Evolutionary conservation across 129 eudicot genomes (phyloP), one percentile per base, ranked within the genome.

Genomic region (Artemisia argyi): DNA sequence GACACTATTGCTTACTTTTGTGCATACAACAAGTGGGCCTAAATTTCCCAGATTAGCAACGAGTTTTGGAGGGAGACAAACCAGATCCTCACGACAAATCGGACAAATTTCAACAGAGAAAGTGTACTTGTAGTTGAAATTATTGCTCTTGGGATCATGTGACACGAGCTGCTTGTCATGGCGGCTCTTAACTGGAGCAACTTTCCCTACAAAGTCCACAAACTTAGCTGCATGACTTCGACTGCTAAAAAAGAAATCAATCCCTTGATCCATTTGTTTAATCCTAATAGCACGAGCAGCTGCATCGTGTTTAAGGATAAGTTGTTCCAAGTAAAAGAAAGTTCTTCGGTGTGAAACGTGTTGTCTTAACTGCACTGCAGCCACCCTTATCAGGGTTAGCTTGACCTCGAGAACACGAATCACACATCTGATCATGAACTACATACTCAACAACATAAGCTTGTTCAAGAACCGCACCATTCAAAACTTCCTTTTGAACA

Each of bases 271-370:
- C 84, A 81, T 81, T 64, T 87, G 92, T 65, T 76, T 73, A 46
- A 87, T 87, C 58, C 87, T 81, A 9, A 87, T 76, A 32, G 84
- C 83, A 48, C 63, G 53, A 2, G n/a, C 53, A 64, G 89, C 89
- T 51, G 88, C 92, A 76, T 81, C 85, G 20, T 87, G 92, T 79
- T 81, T 87, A 87, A 69, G 42, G 42, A 32, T 32, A 5, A 32
- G 42, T 32, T 32, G 42, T 32, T 32, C 42, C 42, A 32, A 32
- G 57, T 78, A 87, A 60, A 84, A 87, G 71, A 84, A 87, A 4
- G 92, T 87, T 16, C 92, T 75, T 44, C 89, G 52, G 75, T 87
- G 89, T 73, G 86, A 28, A 30, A 84, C 87, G 42, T 87, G 86
- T 65, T 87, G 89, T 61, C 92, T 42, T 13, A 87, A 76, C 44